A percentile compares a stretch with the other conserved stretches of the same genome.
These are phyloP conservation scores for Rusavskia elegans DNA, from an alignment of 495 filamentous ascomycete species.

Conservation along the genomic window DNA sequence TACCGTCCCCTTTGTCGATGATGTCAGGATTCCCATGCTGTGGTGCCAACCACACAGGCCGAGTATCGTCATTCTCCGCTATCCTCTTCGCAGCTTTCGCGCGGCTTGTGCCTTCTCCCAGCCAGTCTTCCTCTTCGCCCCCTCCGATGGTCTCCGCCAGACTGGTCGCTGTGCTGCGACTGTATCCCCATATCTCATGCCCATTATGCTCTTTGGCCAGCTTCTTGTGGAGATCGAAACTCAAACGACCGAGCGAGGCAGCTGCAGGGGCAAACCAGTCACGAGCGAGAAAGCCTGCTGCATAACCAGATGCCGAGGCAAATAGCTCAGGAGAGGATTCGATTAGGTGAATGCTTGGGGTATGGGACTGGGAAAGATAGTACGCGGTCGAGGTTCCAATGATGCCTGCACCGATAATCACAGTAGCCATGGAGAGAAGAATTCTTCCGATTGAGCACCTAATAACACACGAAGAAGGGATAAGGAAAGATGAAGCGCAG, in stretches of 20 bases:
- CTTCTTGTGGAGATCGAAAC: conserved; percentile 49
- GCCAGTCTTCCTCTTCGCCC: conserved; percentile 41
- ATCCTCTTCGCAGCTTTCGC: conserved; percentile 35
- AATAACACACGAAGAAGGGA: neutral
- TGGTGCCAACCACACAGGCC: conserved; percentile 43
- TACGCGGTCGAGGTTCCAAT: conserved; percentile 67
- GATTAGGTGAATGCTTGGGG: conserved; percentile 37
- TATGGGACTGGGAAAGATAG: conserved; percentile 44
- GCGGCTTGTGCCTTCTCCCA: conserved; percentile 44
- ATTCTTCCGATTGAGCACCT: neutral
- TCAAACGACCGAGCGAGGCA: conserved; percentile 43
- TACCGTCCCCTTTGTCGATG: conserved; percentile 44
- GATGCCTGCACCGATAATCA: conserved; percentile 67
- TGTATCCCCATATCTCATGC: conserved; percentile 51
- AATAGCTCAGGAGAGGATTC: conserved; percentile 51
- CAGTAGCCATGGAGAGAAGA: conserved; percentile 31
- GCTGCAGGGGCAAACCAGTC: conserved; percentile 50
- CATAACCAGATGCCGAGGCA: conserved; percentile 54
- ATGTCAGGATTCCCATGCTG: conserved; percentile 36
- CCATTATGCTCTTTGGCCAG: conserved; percentile 48
- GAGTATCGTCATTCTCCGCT: conserved; percentile 7
- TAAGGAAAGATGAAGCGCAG: neutral
- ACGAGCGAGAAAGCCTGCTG: conserved; percentile 57
- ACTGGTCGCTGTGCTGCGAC: conserved; percentile 43
- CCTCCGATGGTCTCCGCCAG: conserved; percentile 20